Conservation (phyloP, 164 flowering plant genomes). For the Chimonanthus salicifolius region DNA sequence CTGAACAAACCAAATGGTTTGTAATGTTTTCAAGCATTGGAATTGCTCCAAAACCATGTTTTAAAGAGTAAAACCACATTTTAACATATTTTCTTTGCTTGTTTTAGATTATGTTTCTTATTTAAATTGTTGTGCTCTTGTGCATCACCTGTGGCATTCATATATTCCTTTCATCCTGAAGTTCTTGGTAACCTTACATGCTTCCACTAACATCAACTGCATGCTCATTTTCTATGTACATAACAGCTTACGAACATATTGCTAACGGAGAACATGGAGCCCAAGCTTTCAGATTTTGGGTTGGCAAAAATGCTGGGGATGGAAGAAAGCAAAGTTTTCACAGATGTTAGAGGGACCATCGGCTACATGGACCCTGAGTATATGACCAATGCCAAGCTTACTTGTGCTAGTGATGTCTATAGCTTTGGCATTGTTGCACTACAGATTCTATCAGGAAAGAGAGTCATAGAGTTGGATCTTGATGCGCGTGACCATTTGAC, state of each 20-base stretch:
- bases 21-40: background rate
- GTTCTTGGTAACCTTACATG: no score
- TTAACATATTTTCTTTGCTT: no score
- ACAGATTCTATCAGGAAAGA: conserved; percentile 63
- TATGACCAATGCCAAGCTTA: conserved; percentile 71
- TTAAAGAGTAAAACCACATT: no score
- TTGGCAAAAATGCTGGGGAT: conserved; percentile 64
- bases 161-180: no score
- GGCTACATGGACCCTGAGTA: conserved; percentile 87
- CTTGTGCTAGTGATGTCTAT: conserved; percentile 65
- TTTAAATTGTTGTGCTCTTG: no score
- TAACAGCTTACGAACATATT: conserved; percentile 71
- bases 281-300: conserved; percentile 81
- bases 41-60: no score
- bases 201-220: no score
- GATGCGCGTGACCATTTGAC: conserved; percentile 64
- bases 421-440: conserved; percentile 66
- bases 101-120: no score
- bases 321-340: conserved; percentile 73
- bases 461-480: conserved; percentile 58
- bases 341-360: conserved; percentile 70
- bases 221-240: background rate
- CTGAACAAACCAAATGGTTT: background rate
- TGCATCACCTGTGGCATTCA: no score
- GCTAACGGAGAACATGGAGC: conserved; percentile 47